Percentiles rank a stretch among this genome's conserved stretches.
These are phyloP conservation scores for Alternaria angustiovoidea DNA, from an alignment of 2,329 filamentous ascomycete genomes.

Conservation along the genomic window DNA sequence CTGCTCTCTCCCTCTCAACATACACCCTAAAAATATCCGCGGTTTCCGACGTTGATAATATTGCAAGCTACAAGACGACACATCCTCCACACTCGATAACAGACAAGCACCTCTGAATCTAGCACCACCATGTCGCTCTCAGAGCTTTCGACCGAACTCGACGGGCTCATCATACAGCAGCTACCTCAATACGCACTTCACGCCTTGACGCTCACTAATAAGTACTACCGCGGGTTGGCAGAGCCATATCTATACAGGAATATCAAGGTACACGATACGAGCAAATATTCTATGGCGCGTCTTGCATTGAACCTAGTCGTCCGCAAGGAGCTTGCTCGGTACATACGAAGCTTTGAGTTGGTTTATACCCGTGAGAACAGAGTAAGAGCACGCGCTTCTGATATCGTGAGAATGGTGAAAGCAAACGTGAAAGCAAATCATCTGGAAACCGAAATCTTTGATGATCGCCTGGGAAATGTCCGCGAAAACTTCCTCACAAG, in stretches of 20 bases:
- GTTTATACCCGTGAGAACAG: neutral
- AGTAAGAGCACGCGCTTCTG: neutral
- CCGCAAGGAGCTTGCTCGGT: neutral
- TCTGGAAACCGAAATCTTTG: accelerated
- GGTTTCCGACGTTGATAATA: neutral
- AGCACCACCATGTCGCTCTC: neutral
- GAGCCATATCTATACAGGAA: neutral
- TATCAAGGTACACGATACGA: neutral
- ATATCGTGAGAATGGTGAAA: too few species aligned
- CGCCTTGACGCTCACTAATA: neutral
- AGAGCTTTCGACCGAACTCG: neutral
- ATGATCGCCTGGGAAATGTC: neutral
- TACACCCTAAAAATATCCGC: too few species aligned
- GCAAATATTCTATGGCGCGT: neutral
- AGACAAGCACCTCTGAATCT: neutral
- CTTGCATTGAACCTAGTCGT: neutral
- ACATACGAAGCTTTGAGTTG: neutral
- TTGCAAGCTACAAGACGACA: neutral
- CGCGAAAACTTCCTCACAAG: neutral
- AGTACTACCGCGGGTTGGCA: neutral
- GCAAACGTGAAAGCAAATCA: neutral
- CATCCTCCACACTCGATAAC: neutral
- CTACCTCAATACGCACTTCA: neutral
- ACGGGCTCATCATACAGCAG: neutral
- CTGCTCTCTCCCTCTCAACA: neutral